Percentiles rank a stretch among this genome's conserved stretches.
Evolutionary conservation across 2,329 filamentous ascomycete genomes (phyloP).

Genomic region (Aureobasidium pullulans): DNA sequence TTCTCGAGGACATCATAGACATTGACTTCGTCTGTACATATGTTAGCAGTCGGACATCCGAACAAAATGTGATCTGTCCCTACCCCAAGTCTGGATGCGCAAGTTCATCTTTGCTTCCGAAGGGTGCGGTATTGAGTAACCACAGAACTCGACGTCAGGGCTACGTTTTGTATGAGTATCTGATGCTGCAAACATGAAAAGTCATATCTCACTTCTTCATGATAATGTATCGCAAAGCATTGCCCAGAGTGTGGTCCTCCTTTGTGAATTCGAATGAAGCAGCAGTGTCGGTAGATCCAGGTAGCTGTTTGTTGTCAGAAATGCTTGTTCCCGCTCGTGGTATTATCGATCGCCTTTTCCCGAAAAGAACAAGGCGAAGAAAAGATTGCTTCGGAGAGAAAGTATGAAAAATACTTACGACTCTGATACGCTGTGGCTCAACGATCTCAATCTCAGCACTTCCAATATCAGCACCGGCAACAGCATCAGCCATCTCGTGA

Average conservation of each 20-base stretch:
- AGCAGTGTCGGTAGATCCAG: constrained; percentile 74
- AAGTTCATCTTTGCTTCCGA: constrained; percentile 96
- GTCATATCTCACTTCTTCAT: constrained; percentile 77
- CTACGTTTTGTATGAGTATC: constrained; percentile 40
- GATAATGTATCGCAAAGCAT: constrained; percentile 87
- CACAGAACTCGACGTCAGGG: constrained; percentile 94
- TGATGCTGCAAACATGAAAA: background rate
- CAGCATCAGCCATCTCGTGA: constrained; percentile 31
- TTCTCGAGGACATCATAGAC: constrained; percentile 85
- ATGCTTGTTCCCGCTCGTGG: background rate
- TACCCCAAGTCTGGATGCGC: constrained; percentile 94
- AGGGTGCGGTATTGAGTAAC: constrained; percentile 94
- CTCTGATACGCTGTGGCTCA: constrained; percentile 38
- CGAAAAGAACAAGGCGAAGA: background rate
- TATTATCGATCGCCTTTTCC: background rate
- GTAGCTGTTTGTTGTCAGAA: constrained; percentile 50
- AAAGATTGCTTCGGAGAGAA: background rate
- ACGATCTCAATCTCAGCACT: constrained; percentile 29
- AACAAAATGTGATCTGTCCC: constrained; percentile 25
- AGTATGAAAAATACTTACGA: constrained; percentile 30
- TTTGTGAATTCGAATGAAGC: constrained; percentile 92
- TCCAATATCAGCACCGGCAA: constrained; percentile 41
- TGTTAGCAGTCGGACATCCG: constrained; percentile 6
- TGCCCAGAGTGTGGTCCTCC: constrained; percentile 92
- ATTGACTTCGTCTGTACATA: constrained; percentile 59